These are phyloP conservation scores for Spiromastix sp. DNA, from an alignment of 2,329 filamentous ascomycete genomes.

Conservation along the genomic window DNA sequence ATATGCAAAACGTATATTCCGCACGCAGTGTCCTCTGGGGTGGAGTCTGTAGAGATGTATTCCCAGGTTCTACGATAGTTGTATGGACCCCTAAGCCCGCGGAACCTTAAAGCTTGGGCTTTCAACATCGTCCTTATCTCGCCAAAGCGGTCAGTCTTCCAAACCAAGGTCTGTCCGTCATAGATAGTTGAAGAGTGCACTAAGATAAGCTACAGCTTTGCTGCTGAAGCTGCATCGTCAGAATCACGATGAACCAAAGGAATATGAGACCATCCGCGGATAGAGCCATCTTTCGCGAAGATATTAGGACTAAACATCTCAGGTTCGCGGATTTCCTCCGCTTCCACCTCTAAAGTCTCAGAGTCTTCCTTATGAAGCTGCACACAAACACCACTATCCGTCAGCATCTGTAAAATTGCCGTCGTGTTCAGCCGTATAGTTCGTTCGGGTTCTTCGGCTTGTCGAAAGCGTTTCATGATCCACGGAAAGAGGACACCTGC, in stretches of 20 bases:
- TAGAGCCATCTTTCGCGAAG: slow-evolving; percentile 3
- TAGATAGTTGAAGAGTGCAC: background rate
- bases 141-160: too few relatives aligned
- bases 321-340: background rate
- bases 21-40: too few relatives aligned
- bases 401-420: slow-evolving; percentile 18
- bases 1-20: too few relatives aligned
- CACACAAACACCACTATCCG: slow-evolving; percentile 8
- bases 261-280: slow-evolving; percentile 1
- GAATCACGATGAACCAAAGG: background rate
- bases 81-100: too few relatives aligned
- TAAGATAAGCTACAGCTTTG: background rate
- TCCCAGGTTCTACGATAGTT: too few relatives aligned
- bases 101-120: too few relatives aligned
- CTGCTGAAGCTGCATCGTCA: background rate
- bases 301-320: slow-evolving; percentile 1
- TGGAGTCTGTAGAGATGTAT: too few relatives aligned
- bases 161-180: background rate
- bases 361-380: background rate
- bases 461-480: slow-evolving; percentile 40
- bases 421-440: slow-evolving; percentile 21
- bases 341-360: background rate
- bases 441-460: slow-evolving; percentile 29
- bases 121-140: background rate
- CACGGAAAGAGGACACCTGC: slow-evolving; percentile 76